A percentile compares a stretch with the other conserved stretches of the same genome.
phyloP scores from a whole-genome alignment of 78 protist genomes.

The Emiliania huxleyi region DNA sequence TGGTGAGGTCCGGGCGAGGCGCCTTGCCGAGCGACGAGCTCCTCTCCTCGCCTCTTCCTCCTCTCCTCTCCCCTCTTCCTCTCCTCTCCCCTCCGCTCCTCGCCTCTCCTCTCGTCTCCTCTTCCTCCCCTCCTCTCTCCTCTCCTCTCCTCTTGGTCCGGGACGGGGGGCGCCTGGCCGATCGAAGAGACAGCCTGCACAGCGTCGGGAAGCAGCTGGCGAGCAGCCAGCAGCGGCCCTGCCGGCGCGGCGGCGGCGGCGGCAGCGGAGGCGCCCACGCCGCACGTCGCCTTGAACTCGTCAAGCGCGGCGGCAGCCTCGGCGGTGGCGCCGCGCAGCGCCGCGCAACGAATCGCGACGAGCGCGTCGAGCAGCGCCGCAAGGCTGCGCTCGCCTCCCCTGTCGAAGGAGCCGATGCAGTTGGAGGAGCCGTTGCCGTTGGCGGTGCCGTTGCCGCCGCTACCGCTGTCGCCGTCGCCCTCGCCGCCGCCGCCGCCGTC shows the following conservation, averaged over 20 bases:
- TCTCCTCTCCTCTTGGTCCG: too few species aligned
- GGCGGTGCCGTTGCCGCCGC: neutral
- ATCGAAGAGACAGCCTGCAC: too few species aligned
- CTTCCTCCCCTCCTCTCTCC: too few species aligned
- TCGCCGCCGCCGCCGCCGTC: too few species aligned
- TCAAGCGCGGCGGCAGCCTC: neutral
- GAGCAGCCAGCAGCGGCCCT: neutral
- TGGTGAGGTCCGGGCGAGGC: too few species aligned
- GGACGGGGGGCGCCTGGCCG: too few species aligned
- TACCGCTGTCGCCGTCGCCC: neutral
- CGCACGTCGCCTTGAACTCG: neutral
- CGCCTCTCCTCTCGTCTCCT: too few species aligned
- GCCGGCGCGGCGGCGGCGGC: neutral
- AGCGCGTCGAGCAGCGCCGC: neutral
- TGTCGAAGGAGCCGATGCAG: neutral
- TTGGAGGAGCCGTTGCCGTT: neutral
- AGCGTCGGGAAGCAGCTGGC: too few species aligned
- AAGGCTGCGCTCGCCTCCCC: neutral
- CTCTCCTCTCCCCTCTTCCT: too few species aligned
- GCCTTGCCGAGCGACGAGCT: too few species aligned
- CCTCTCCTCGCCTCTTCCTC: too few species aligned
- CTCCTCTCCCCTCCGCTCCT: too few species aligned
- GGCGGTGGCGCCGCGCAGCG: neutral
- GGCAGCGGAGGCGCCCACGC: neutral
- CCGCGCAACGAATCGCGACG: neutral